Evolutionary conservation across 2,329 filamentous ascomycete species (phyloP).

Genomic region (Calonectria hawksworthii): DNA sequence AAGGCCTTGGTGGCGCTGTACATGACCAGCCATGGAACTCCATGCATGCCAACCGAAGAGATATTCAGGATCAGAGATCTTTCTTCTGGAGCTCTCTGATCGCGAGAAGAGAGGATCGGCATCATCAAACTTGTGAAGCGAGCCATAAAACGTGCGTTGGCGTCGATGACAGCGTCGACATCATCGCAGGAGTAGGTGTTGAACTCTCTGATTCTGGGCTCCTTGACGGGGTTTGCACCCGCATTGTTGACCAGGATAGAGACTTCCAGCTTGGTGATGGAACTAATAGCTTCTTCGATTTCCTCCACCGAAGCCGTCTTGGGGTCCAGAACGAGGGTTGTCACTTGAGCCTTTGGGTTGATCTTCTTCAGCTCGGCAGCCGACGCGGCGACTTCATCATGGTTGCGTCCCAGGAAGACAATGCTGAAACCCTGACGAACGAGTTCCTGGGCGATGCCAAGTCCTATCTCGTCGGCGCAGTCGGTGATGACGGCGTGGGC

Average conservation of each 20-base stretch:
- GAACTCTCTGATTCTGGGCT: not conserved
- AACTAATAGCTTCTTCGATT: not conserved
- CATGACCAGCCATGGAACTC: slow-evolving; percentile 5
- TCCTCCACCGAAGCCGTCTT: not conserved
- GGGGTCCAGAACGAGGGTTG: not conserved
- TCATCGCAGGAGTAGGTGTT: not conserved
- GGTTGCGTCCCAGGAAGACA: not conserved
- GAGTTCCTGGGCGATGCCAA: not conserved
- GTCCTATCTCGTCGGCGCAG: not conserved
- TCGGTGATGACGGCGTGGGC: not conserved
- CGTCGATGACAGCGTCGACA: not conserved
- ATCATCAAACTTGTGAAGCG: not conserved
- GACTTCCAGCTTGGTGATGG: not conserved
- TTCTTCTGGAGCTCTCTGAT: not conserved
- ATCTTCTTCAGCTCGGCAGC: not conserved
- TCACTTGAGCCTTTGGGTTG: not conserved
- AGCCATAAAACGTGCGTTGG: not conserved
- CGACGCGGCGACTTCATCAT: not conserved
- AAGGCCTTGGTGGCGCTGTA: slow-evolving; percentile 11
- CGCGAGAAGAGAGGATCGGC: not conserved
- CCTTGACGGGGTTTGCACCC: not conserved
- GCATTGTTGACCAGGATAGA: not conserved
- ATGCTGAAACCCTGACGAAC: not conserved
- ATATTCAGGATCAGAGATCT: not conserved
- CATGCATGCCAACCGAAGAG: not conserved